Base-by-base conservation (phyloP, 257 asterid genomes). In the Nicotiana tabacum region DNA sequence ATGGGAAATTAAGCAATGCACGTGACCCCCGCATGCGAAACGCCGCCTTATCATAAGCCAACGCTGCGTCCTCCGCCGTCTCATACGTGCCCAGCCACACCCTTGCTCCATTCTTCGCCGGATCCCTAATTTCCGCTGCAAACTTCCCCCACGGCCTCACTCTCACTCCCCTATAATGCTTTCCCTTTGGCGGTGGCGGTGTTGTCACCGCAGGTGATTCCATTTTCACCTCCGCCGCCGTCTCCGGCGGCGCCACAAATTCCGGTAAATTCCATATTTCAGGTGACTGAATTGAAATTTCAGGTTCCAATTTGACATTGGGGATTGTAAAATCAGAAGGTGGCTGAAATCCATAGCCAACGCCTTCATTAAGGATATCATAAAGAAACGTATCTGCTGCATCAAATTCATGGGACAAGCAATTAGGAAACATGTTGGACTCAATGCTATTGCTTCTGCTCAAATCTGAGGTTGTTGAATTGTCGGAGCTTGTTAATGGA, bases 1-100 rank as follows among this genome's bases (percentile, higher is more conserved):
- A 67, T 1, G 87, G 90, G 21, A 87, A 86, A 66, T 86, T 89
- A 53, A 87, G 43, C 82, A 87, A 3, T 4, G 88, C 91, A 30
- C 87, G 87, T 21, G 89, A 66, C 11, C 90, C 88, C 43, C 90
- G 83, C 84, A 85, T 84, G 68, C 89, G 84, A 78, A 66, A 89
- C 24, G 90, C 90, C 1, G 88, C 92, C 72, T 80, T 66, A 13
- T 88, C 91, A 6, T 88, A 88, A 2, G 91, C 87, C 10, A 83
- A 12, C 3, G 51, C 51, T 43, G 51, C 51, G 51, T 43, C 51
- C 9, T 43, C 51, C n/a, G 89, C 88, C 6, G 84, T 84, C 82
- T 77, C 87, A 24, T 67, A 89, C 2, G 92, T 87, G 53, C 92
- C 88, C 0, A 87, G 77, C 92, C 88, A 87, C 12, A 87, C 87